Evolutionary conservation across 371 early-diverging fungal genomes (phyloP).

Genomic region (Rhizomucor pusillus): DNA sequence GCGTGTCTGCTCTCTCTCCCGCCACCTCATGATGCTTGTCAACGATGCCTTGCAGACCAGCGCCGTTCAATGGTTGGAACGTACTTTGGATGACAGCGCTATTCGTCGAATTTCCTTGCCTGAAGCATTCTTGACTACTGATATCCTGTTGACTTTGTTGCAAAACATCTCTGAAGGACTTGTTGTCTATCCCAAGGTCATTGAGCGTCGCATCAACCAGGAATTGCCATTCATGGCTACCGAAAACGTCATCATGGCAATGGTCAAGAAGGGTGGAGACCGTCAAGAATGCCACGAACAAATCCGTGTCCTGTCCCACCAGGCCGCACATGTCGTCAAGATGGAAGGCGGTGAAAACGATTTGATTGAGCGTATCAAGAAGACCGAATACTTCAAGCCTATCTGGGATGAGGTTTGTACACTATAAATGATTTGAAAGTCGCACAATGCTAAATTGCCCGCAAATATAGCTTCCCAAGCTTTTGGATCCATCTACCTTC

Average conservation of each 20-base stretch:
- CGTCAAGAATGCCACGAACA: slow-evolving; percentile 96
- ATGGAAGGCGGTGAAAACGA: slow-evolving; percentile 93
- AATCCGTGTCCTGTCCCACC: slow-evolving; percentile 93
- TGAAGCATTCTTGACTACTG: slow-evolving; percentile 96
- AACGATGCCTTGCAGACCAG: slow-evolving; percentile 89
- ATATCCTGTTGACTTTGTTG: slow-evolving; percentile 89
- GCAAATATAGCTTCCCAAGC: slow-evolving; percentile 56
- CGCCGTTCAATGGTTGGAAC: slow-evolving; percentile 95
- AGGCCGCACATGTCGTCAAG: slow-evolving; percentile 92
- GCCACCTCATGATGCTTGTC: slow-evolving; percentile 92
- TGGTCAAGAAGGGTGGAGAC: slow-evolving; percentile 96
- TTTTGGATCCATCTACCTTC: slow-evolving; percentile 92
- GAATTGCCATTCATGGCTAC: slow-evolving; percentile 99
- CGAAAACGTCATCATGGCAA: slow-evolving; percentile 98
- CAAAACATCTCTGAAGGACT: slow-evolving; percentile 96
- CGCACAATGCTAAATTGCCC: neutral
- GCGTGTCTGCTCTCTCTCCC: slow-evolving; percentile 93
- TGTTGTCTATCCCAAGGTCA: slow-evolving; percentile 96
- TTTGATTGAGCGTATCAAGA: slow-evolving; percentile 87
- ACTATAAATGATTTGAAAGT: neutral
- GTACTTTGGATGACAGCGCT: slow-evolving; percentile 95
- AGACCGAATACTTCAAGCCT: slow-evolving; percentile 84
- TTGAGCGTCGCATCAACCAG: slow-evolving; percentile 85
- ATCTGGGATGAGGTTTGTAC: slow-evolving; percentile 61
- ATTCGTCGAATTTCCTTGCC: slow-evolving; percentile 96